Conservation (phyloP, 2,329 filamentous ascomycete species). For the Penicillium sp. region DNA sequence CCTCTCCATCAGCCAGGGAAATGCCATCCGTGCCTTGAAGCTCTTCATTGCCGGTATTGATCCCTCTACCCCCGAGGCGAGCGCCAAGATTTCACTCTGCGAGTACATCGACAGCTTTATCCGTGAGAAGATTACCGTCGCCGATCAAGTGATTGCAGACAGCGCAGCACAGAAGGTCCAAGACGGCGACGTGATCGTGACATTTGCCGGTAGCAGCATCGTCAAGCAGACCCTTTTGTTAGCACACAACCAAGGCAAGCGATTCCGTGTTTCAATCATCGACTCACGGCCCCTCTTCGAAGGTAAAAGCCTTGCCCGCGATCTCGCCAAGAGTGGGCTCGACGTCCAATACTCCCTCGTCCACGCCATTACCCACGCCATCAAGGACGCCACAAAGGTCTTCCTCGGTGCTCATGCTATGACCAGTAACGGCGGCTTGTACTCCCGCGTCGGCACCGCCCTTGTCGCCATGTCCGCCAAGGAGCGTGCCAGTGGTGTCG, state of each 20-base stretch:
- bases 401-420: constrained; percentile 89
- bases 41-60: constrained; percentile 88
- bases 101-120: constrained; percentile 86
- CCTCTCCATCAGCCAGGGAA: constrained; percentile 95
- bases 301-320: constrained; percentile 69
- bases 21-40: constrained; percentile 93
- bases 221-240: constrained; percentile 78
- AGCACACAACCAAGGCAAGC: constrained; percentile 68
- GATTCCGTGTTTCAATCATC: constrained; percentile 80
- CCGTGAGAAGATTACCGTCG: constrained; percentile 82
- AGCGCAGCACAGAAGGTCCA: constrained; percentile 74
- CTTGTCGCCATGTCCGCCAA: constrained; percentile 81
- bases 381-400: constrained; percentile 70
- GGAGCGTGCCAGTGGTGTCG: constrained; percentile 55
- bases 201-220: constrained; percentile 81
- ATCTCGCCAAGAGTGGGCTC: constrained; percentile 68
- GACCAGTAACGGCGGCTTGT: constrained; percentile 90
- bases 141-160: constrained; percentile 79
- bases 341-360: constrained; percentile 79
- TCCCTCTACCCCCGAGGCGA: constrained; percentile 75
- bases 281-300: constrained; percentile 73
- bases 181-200: constrained; percentile 78
- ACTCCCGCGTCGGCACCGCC: constrained; percentile 82
- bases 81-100: constrained; percentile 76
- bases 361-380: constrained; percentile 71